phyloP scores from a whole-genome alignment of 2,329 filamentous ascomycete genomes.

The Colletotrichum filicis region DNA sequence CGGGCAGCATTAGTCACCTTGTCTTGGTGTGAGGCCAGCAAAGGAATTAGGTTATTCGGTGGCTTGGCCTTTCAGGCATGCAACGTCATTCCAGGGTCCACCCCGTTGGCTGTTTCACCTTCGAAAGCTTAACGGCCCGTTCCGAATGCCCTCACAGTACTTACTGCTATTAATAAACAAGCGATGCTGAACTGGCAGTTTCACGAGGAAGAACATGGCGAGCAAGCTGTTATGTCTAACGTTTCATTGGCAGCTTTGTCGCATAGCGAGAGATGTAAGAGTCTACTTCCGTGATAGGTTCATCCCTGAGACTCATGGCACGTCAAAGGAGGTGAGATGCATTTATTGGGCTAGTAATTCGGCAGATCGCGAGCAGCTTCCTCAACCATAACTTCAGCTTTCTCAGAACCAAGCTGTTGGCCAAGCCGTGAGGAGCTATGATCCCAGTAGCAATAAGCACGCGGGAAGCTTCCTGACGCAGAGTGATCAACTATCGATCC shows the following conservation, averaged over 20 bases:
- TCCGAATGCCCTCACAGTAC: conserved; percentile 23
- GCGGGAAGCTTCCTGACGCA: background rate
- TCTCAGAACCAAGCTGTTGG: background rate
- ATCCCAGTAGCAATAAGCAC: background rate
- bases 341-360: background rate
- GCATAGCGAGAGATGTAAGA: background rate
- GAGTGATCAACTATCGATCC: background rate
- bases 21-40: background rate
- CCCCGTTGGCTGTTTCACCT: conserved; percentile 10
- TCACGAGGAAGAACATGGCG: background rate
- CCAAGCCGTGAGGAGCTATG: background rate
- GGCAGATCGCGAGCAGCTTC: background rate
- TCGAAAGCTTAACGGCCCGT: conserved; percentile 26
- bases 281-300: background rate
- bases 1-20: background rate
- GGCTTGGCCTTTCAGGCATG: conserved; percentile 20
- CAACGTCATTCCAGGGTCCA: background rate
- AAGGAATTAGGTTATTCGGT: background rate
- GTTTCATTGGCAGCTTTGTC: background rate
- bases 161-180: background rate
- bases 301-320: background rate
- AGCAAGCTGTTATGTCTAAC: background rate
- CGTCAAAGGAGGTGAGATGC: background rate
- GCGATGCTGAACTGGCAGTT: background rate
- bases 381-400: background rate